phyloP scores from a whole-genome alignment of 208 protist genomes.

The Herpetomonas tarakana region DNA sequence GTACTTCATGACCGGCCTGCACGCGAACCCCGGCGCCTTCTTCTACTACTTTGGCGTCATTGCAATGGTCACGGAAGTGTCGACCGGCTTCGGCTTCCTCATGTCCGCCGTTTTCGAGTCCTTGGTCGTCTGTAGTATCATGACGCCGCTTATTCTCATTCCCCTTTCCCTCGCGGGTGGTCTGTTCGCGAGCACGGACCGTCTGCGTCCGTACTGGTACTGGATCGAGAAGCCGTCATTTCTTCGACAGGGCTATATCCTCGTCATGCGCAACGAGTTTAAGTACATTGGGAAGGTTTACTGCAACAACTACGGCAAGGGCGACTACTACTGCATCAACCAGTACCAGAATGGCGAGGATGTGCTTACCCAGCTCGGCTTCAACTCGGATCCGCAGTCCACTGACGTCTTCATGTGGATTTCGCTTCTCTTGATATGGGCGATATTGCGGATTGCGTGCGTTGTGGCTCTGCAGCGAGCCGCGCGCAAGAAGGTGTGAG shows the following conservation, averaged over 20 bases:
- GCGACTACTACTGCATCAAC: conserved; percentile 41
- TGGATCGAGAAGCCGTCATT: conserved; percentile 76
- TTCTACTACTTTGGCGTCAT: conserved; percentile 62
- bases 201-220: conserved; percentile 77
- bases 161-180: conserved; percentile 61
- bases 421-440: conserved; percentile 42
- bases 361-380: conserved; percentile 48
- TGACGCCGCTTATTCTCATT: conserved; percentile 56
- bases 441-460: conserved; percentile 33
- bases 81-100: conserved; percentile 48
- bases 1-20: conserved; percentile 66
- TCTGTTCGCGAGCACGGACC: conserved; percentile 56
- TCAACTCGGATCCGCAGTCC: conserved; percentile 48
- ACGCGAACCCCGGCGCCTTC: conserved; percentile 36
- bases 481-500: conserved; percentile 12
- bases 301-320: conserved; percentile 44
- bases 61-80: conserved; percentile 39
- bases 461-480: conserved; percentile 34
- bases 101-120: conserved; percentile 36
- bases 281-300: conserved; percentile 39
- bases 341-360: conserved; percentile 46
- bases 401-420: conserved; percentile 59
- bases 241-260: conserved; percentile 64
- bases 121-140: conserved; percentile 31
- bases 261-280: conserved; percentile 67